phyloP scores from a whole-genome alignment of 2,329 filamentous ascomycete species.

The Aspergillus nomiae region DNA sequence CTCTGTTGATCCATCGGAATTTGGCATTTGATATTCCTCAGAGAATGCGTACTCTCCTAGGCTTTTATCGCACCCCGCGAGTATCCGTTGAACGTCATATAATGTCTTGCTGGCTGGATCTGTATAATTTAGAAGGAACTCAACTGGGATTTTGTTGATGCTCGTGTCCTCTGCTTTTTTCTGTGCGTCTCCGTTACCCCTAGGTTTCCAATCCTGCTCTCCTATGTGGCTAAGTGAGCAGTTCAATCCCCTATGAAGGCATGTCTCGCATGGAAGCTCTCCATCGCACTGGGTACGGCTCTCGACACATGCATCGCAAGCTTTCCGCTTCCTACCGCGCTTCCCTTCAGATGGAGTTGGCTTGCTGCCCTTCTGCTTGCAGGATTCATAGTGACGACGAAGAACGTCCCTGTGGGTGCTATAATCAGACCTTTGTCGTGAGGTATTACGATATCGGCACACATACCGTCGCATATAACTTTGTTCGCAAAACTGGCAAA shows the following conservation, averaged over 20 bases:
- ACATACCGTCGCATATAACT: not conserved
- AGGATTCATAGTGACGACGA: not conserved
- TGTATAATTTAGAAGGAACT: not conserved
- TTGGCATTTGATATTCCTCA: not conserved
- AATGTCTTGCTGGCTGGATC: not conserved
- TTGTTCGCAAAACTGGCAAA: not conserved
- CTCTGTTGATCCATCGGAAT: not conserved
- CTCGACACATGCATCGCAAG: not conserved
- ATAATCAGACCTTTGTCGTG: not conserved
- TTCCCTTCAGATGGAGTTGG: not conserved
- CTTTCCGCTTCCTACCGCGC: not conserved
- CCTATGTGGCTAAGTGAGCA: not conserved
- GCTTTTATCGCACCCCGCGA: not conserved
- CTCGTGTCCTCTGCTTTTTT: not conserved
- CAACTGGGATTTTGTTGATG: not conserved
- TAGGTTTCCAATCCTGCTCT: not conserved
- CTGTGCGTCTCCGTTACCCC: accelerated
- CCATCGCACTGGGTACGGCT: not conserved
- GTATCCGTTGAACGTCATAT: not conserved
- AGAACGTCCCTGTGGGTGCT: not conserved
- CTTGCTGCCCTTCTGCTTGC: not conserved
- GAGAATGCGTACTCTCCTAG: not conserved
- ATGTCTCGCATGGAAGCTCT: not conserved
- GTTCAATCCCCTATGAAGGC: not conserved
- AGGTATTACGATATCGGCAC: not conserved